These are phyloP conservation scores for Ilex paraguariensis DNA, from an alignment of 305 asterid species.

Conservation along the genomic window DNA sequence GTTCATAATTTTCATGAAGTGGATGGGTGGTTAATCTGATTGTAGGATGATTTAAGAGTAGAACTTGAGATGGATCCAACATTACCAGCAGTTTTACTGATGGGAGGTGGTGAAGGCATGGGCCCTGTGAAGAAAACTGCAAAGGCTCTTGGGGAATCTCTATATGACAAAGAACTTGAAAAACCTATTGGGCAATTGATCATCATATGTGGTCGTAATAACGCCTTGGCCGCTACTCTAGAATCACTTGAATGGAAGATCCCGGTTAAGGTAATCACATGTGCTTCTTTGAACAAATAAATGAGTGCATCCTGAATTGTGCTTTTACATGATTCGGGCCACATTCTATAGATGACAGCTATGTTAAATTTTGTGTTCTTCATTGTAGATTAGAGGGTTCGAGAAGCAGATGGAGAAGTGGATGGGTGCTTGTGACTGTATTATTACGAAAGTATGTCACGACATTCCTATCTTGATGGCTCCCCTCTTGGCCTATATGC, in stretches of 20 bases:
- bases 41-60: neutral
- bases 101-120: slow-evolving; percentile 4
- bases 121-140: slow-evolving; percentile 7
- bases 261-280: neutral
- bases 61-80: neutral
- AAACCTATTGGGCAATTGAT: slow-evolving; percentile 1
- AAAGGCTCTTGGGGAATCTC: slow-evolving; percentile 1
- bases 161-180: neutral
- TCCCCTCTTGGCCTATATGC: too few species aligned
- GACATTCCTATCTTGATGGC: too few species aligned
- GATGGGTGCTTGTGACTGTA: slow-evolving; percentile 99
- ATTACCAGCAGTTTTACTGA: slow-evolving; percentile 1
- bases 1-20: too few species aligned
- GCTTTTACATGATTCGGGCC: too few species aligned
- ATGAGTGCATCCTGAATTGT: too few species aligned
- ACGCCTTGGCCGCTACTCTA: neutral
- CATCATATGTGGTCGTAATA: slow-evolving; percentile 1
- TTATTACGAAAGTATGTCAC: slow-evolving; percentile 69
- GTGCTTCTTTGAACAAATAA: too few species aligned
- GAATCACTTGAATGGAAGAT: slow-evolving; percentile 5
- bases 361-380: too few species aligned
- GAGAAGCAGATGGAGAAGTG: slow-evolving; percentile 93
- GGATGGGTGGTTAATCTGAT: neutral
- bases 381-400: slow-evolving; percentile 65
- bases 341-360: too few species aligned